Evolutionary conservation across 331 rosid genomes (phyloP).

Genomic region (Pyrus hybrid): DNA sequence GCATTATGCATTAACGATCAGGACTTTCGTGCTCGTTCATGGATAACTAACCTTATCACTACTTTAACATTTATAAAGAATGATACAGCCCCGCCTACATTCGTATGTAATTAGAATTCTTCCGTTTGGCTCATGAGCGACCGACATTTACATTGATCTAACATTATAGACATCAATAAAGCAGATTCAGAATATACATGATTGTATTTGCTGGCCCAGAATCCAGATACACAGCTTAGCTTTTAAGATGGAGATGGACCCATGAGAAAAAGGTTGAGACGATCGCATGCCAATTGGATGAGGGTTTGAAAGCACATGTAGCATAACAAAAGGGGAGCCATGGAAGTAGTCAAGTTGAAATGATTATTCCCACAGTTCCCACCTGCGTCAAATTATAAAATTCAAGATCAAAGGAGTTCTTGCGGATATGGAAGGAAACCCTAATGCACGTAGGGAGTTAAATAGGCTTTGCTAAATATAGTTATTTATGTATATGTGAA

Average conservation of each 20-base stretch:
- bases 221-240: no score
- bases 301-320: background rate
- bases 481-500: background rate
- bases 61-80: no score
- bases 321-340: background rate
- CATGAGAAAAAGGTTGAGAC: background rate
- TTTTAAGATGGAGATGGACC: background rate
- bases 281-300: background rate
- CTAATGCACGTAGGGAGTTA: background rate
- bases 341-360: background rate
- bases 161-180: no score
- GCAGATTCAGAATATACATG: background rate
- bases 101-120: no score
- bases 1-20: no score
- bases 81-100: no score
- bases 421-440: background rate
- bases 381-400: background rate
- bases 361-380: background rate
- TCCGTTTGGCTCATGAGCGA: no score
- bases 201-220: background rate
- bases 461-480: background rate
- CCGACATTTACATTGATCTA: no score
- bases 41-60: no score
- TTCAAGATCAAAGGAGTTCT: background rate
- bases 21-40: no score